A percentile compares a stretch with the other conserved stretches of the same genome.
Evolutionary conservation across 768 basidiomycete genomes (phyloP).

Genomic region (Lentinula aciculospora): DNA sequence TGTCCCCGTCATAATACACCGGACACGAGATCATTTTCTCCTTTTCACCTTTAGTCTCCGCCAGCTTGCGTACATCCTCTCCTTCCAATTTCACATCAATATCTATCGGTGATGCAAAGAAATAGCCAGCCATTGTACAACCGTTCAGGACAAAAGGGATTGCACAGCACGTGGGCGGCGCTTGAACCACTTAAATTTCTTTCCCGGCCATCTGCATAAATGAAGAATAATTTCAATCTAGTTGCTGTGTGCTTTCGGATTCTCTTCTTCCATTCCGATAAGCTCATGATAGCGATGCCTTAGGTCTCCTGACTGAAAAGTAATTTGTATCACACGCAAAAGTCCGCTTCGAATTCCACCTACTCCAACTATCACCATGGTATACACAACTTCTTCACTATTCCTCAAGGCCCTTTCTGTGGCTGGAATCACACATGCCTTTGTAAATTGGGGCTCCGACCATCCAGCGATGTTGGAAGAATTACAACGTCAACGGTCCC

Average conservation of each 20-base stretch:
- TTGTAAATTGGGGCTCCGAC: slow-evolving; percentile 76
- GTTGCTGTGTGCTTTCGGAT: no score
- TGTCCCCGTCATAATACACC: slow-evolving; percentile 94
- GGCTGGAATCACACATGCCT: slow-evolving; percentile 61
- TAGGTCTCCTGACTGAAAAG: neutral
- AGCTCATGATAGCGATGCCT: no score
- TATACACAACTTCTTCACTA: slow-evolving; percentile 49
- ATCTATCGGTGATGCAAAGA: slow-evolving; percentile 89
- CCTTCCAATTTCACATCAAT: slow-evolving; percentile 84
- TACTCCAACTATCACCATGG: neutral
- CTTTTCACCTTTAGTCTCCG: slow-evolving; percentile 88
- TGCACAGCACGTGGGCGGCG: neutral
- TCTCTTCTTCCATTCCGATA: neutral
- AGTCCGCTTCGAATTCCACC: no score
- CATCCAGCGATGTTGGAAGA: slow-evolving; percentile 71
- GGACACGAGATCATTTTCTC: slow-evolving; percentile 82
- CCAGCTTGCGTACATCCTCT: slow-evolving; percentile 83
- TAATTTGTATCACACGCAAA: neutral
- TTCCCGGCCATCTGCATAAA: no score
- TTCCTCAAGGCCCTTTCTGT: slow-evolving; percentile 50
- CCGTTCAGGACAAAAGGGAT: neutral
- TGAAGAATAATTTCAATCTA: no score
- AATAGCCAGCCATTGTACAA: slow-evolving; percentile 72
- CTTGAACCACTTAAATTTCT: neutral
- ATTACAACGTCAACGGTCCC: slow-evolving; percentile 47